A percentile compares a stretch with the other conserved stretches of the same genome.
Evolutionary conservation across 805 yeast species (phyloP).

Genomic region (Citeromyces nyonsensis): DNA sequence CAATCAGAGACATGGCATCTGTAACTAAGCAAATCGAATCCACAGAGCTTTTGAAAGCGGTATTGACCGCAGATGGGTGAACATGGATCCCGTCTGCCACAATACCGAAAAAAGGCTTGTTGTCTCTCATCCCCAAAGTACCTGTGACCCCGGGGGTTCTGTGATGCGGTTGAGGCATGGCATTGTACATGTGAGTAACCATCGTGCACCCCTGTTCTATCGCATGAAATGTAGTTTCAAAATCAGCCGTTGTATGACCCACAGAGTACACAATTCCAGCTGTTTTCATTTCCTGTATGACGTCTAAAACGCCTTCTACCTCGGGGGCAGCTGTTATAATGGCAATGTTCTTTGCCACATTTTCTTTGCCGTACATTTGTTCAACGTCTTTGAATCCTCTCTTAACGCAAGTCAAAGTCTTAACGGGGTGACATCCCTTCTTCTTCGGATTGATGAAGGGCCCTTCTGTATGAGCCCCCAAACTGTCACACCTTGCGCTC

Average conservation of each 20-base stretch:
- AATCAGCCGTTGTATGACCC: conserved; percentile 28
- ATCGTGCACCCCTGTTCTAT: conserved; percentile 36
- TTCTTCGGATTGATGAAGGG: conserved; percentile 34
- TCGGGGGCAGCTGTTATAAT: conserved; percentile 39
- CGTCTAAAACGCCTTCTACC: conserved; percentile 24
- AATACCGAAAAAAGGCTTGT: conserved; percentile 33
- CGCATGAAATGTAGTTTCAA: conserved; percentile 20
- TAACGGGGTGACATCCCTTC: conserved; percentile 34
- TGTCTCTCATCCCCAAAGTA: conserved; percentile 15
- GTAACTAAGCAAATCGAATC: conserved; percentile 40
- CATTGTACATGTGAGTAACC: conserved; percentile 47
- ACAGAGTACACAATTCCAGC: conserved; percentile 23
- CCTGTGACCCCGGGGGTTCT: conserved; percentile 44
- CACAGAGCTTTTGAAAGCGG: conserved; percentile 34
- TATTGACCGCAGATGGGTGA: conserved; percentile 31
- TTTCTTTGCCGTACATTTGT: conserved; percentile 22
- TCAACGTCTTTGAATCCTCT: conserved; percentile 14
- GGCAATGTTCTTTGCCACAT: conserved; percentile 10
- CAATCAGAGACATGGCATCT: conserved; percentile 43
- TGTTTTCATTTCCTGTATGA: conserved; percentile 17
- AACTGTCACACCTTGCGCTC: conserved; percentile 20
- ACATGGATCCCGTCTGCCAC: conserved; percentile 48
- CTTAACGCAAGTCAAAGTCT: conserved; percentile 22
- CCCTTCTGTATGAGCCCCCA: conserved; percentile 49
- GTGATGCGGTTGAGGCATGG: conserved; percentile 47